phyloP scores from a whole-genome alignment of 371 early-diverging fungal genomes.

The Phascolomyces articulosus region DNA sequence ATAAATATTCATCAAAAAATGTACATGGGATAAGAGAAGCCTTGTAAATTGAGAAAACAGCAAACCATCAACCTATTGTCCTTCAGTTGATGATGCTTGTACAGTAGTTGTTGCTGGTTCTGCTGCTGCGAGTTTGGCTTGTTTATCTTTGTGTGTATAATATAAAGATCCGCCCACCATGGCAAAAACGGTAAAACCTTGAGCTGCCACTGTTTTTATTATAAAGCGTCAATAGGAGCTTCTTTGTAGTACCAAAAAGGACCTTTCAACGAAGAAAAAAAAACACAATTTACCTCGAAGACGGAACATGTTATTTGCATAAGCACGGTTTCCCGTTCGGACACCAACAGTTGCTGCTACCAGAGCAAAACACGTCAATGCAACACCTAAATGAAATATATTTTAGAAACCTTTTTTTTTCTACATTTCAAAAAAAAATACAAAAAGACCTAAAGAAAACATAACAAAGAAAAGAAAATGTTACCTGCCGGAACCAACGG shows the following conservation, averaged over 20 bases:
- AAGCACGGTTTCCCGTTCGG: slow-evolving; percentile 46
- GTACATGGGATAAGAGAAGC: not conserved
- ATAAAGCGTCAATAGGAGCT: too few species aligned
- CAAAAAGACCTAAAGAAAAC: not conserved
- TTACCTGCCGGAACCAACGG: slow-evolving; percentile 56
- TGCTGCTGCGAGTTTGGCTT: slow-evolving; percentile 13
- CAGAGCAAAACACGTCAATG: slow-evolving; percentile 54
- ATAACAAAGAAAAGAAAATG: not conserved
- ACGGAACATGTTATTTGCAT: slow-evolving; percentile 57
- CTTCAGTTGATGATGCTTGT: slow-evolving; percentile 2
- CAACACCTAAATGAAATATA: slow-evolving; percentile 39
- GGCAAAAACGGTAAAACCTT: slow-evolving; percentile 48
- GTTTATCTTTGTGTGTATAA: slow-evolving; percentile 39
- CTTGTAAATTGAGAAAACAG: too few species aligned
- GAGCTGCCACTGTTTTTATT: slow-evolving; percentile 46
- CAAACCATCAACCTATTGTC: too few species aligned
- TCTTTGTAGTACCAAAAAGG: too few species aligned
- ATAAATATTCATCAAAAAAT: not conserved
- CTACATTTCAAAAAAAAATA: too few species aligned
- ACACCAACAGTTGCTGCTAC: slow-evolving; percentile 52
- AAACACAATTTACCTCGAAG: slow-evolving; percentile 35
- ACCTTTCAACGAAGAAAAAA: not conserved
- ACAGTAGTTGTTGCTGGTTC: not conserved
- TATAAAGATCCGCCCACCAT: slow-evolving; percentile 53
- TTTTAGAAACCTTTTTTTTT: too few species aligned